A percentile compares a stretch with the other conserved stretches of the same genome.
These are phyloP conservation scores for Pseudopithomyces chartarum DNA, from an alignment of 2,329 filamentous ascomycete genomes.

Conservation along the genomic window DNA sequence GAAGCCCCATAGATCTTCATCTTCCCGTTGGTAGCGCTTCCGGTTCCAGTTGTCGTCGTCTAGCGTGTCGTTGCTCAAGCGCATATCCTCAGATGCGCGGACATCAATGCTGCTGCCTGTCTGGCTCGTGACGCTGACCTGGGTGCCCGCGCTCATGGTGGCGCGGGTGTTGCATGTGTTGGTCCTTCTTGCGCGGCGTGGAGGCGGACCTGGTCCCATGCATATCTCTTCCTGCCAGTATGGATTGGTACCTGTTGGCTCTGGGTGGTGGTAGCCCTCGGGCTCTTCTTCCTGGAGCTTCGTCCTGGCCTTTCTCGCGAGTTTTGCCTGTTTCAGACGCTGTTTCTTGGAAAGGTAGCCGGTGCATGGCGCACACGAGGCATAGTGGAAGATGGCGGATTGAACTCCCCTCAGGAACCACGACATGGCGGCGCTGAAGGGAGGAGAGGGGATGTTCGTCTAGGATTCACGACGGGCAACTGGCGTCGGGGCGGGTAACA, in stretches of 20 bases:
- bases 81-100: conserved; percentile 25
- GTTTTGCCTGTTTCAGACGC: conserved; percentile 71
- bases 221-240: conserved; percentile 88
- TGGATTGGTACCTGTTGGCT: conserved; percentile 83
- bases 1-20: conserved; percentile 83
- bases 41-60: conserved; percentile 70
- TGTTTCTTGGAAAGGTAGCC: conserved; percentile 72
- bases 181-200: conserved; percentile 61
- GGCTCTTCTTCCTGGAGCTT: conserved; percentile 72
- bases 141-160: conserved; percentile 62
- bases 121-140: conserved; percentile 54
- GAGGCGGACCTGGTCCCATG: conserved; percentile 76
- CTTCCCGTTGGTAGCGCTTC: conserved; percentile 81
- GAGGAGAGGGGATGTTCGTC: not conserved
- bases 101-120: conserved; percentile 44
- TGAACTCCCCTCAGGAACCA: conserved; percentile 61
- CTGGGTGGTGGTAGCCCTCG: conserved; percentile 75
- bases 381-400: conserved; percentile 77
- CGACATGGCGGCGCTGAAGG: conserved; percentile 33
- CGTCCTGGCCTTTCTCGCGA: conserved; percentile 68
- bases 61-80: conserved; percentile 40
- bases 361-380: conserved; percentile 79
- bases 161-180: conserved; percentile 60
- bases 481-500: conserved; percentile 3
- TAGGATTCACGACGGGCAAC: conserved; percentile 5